Evolutionary conservation across 2,329 filamentous ascomycete species (phyloP).

Genomic region (Aureobasidium sp.): DNA sequence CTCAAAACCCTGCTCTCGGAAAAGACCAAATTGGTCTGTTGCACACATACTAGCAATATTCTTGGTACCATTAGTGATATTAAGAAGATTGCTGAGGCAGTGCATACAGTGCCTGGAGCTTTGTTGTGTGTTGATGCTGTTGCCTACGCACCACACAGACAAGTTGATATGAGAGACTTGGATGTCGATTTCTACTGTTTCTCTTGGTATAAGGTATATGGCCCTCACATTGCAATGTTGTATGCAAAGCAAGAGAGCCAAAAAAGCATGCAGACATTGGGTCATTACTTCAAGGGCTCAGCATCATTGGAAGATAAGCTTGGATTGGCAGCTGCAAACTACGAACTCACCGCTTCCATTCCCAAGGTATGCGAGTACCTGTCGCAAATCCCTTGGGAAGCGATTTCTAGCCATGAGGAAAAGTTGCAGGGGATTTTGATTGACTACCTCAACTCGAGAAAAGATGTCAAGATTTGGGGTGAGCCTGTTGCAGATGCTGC

Average conservation of each 20-base stretch:
- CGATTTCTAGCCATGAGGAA: slow-evolving; percentile 51
- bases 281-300: slow-evolving; percentile 58
- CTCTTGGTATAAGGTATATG: slow-evolving; percentile 76
- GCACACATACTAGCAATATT: slow-evolving; percentile 67
- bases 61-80: slow-evolving; percentile 63
- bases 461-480: slow-evolving; percentile 52
- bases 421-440: slow-evolving; percentile 52
- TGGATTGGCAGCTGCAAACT: slow-evolving; percentile 59
- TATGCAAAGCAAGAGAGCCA: slow-evolving; percentile 56
- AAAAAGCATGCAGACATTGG: slow-evolving; percentile 47
- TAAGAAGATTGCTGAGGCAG: slow-evolving; percentile 44
- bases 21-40: slow-evolving; percentile 61
- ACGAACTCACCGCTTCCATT: slow-evolving; percentile 59
- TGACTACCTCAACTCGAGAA: slow-evolving; percentile 45
- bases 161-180: slow-evolving; percentile 58
- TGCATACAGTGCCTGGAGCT: slow-evolving; percentile 45
- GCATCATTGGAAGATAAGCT: slow-evolving; percentile 57
- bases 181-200: slow-evolving; percentile 69
- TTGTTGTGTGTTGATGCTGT: slow-evolving; percentile 68
- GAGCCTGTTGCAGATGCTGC: slow-evolving; percentile 39
- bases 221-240: slow-evolving; percentile 63
- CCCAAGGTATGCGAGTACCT: slow-evolving; percentile 52
- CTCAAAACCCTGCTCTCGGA: slow-evolving; percentile 51
- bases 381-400: slow-evolving; percentile 35
- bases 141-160: slow-evolving; percentile 65